Percentiles rank a stretch among this genome's conserved stretches.
phyloP scores from a whole-genome alignment of 768 basidiomycete genomes.

The Kondoa subrosea region DNA sequence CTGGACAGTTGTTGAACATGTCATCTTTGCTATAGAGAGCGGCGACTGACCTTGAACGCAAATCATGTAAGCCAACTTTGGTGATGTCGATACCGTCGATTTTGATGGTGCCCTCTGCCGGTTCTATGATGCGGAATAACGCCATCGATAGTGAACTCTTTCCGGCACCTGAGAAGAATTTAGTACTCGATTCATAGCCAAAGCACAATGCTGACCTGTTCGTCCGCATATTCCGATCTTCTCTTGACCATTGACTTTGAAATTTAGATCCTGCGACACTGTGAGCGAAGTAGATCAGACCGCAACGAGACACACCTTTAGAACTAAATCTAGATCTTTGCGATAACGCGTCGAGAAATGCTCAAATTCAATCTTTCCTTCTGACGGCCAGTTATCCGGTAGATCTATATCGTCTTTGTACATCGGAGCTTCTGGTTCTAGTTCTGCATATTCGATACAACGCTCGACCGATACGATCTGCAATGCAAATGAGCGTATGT shows the following conservation, averaged over 20 bases:
- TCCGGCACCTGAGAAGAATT: slow-evolving; percentile 31
- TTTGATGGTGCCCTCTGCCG: slow-evolving; percentile 43
- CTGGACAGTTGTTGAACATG: slow-evolving; percentile 31
- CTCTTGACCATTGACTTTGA: slow-evolving; percentile 55
- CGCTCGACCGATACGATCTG: slow-evolving; percentile 75
- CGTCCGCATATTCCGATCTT: slow-evolving; percentile 65
- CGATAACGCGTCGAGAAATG: slow-evolving; percentile 60
- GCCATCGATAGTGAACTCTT: slow-evolving; percentile 30
- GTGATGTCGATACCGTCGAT: slow-evolving; percentile 38
- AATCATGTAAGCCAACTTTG: slow-evolving; percentile 41
- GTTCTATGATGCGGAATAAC: slow-evolving; percentile 47
- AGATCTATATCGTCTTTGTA: slow-evolving; percentile 42
- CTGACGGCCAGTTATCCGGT: slow-evolving; percentile 47
- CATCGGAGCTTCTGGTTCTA: slow-evolving; percentile 53
- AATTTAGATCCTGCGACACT: slow-evolving; percentile 42
- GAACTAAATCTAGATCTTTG: slow-evolving; percentile 56
- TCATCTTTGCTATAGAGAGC: not conserved
- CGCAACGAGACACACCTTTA: slow-evolving; percentile 29
- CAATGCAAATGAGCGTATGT: not conserved
- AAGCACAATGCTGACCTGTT: slow-evolving; percentile 12
- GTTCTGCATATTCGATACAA: slow-evolving; percentile 60
- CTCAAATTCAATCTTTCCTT: slow-evolving; percentile 59
- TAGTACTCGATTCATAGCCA: slow-evolving; percentile 38
- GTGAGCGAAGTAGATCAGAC: not conserved
- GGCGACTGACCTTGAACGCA: slow-evolving; percentile 22